Evolutionary conservation across 2,329 filamentous ascomycete genomes (phyloP).

Genomic region (Parastagonospora avenae): DNA sequence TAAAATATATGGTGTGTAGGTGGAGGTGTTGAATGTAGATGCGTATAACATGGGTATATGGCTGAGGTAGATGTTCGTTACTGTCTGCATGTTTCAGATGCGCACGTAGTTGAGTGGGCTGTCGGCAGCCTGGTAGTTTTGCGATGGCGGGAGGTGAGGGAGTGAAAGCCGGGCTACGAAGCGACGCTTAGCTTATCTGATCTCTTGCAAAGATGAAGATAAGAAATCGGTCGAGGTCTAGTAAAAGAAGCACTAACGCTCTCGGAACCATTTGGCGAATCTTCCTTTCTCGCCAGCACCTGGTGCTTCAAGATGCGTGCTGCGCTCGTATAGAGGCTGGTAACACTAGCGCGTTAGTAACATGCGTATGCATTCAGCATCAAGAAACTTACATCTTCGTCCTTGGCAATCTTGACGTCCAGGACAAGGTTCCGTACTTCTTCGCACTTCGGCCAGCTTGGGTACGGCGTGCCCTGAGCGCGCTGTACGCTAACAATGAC

Average conservation of each 20-base stretch:
- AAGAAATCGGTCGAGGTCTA: slow-evolving; percentile 13
- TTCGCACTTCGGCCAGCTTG: slow-evolving; percentile 71
- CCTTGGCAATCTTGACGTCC: slow-evolving; percentile 78
- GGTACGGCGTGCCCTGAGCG: slow-evolving; percentile 85
- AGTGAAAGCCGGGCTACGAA: slow-evolving; percentile 31
- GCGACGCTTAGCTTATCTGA: slow-evolving; percentile 30
- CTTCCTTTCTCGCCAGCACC: slow-evolving; percentile 53
- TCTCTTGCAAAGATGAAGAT: slow-evolving; percentile 16
- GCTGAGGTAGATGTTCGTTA: neutral
- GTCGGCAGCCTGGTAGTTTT: slow-evolving; percentile 32
- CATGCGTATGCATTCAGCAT: too few species aligned
- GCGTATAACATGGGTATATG: slow-evolving; percentile 3
- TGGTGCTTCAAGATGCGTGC: slow-evolving; percentile 57
- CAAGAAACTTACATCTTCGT: slow-evolving; percentile 75
- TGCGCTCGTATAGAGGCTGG: slow-evolving; percentile 65
- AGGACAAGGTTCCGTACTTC: slow-evolving; percentile 75
- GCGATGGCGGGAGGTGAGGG: slow-evolving; percentile 30
- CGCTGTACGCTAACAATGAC: slow-evolving; percentile 88
- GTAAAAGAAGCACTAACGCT: slow-evolving; percentile 47
- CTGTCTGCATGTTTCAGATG: slow-evolving; percentile 16
- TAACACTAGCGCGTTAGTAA: slow-evolving; percentile 6
- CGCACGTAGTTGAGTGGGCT: slow-evolving; percentile 27
- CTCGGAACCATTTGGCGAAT: slow-evolving; percentile 54
- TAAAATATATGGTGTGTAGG: neutral
- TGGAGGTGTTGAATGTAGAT: neutral